Conservation (phyloP, 2,329 filamentous ascomycete species). For the Pestalotiopsis sp. region DNA sequence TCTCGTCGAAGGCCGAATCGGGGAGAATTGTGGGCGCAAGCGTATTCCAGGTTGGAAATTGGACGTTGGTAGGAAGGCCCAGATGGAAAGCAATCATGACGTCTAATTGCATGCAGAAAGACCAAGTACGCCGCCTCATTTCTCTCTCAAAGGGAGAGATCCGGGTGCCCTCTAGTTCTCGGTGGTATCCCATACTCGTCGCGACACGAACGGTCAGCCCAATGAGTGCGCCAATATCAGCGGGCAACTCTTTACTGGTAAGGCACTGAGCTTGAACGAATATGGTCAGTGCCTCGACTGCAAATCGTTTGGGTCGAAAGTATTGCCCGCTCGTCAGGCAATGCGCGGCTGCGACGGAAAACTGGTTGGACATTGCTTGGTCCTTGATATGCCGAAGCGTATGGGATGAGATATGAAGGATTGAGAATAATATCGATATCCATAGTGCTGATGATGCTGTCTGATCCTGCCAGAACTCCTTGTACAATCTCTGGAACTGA, state of each 20-base stretch:
- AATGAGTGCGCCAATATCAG: background rate
- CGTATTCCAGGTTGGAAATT: conserved; percentile 7
- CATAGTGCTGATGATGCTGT: background rate
- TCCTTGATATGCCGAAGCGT: background rate
- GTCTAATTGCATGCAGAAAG: conserved; percentile 6
- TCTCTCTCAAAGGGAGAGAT: conserved; percentile 6
- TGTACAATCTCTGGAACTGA: background rate
- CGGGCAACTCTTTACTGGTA: background rate
- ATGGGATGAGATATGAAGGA: background rate
- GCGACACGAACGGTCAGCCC: conserved; percentile 1
- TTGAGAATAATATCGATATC: conserved; percentile 9
- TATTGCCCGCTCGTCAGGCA: conserved; percentile 1
- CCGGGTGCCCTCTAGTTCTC: background rate
- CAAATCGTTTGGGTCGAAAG: background rate
- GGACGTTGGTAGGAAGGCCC: background rate
- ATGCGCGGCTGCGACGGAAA: conserved; percentile 5
- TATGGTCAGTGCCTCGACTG: background rate
- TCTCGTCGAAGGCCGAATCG: conserved; percentile 5
- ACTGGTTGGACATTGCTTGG: background rate
- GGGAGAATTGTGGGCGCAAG: background rate
- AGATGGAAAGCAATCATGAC: conserved; percentile 6
- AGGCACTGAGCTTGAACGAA: background rate
- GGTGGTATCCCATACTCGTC: conserved; percentile 6
- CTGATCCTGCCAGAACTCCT: conserved; percentile 3
- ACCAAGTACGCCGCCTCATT: conserved; percentile 8